A percentile compares a stretch with the other conserved stretches of the same genome.
These are phyloP conservation scores for Penicillium psychrosexuale DNA, from an alignment of 2,329 filamentous ascomycete species.

Conservation along the genomic window DNA sequence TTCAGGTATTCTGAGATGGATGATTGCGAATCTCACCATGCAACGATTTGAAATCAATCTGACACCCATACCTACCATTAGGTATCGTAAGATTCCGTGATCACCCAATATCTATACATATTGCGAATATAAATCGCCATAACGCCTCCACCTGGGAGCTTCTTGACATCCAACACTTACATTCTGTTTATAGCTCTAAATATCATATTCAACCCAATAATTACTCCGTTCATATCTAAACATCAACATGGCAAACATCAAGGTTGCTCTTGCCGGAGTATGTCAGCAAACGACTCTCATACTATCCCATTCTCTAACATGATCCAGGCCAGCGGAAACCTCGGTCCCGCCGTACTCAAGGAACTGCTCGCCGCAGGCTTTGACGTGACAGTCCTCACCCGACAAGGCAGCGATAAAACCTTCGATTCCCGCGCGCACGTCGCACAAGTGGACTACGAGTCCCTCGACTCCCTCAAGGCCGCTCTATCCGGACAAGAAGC, in stretches of 20 bases:
- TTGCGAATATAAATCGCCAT: background rate
- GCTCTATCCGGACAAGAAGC: conserved; percentile 30
- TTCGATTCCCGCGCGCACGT: conserved; percentile 12
- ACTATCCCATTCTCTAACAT: background rate
- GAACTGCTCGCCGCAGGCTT: conserved; percentile 25
- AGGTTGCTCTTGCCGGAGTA: conserved; percentile 7
- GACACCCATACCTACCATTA: too few relatives aligned
- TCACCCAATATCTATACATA: background rate
- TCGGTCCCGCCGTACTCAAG: conserved; percentile 27
- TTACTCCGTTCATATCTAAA: background rate
- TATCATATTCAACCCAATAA: background rate
- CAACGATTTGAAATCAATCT: background rate
- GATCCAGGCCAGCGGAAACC: conserved; percentile 28
- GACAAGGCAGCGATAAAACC: conserved; percentile 10
- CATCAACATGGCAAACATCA: background rate
- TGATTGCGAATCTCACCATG: too few relatives aligned
- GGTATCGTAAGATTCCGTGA: background rate
- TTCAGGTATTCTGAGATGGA: background rate
- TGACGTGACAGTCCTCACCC: conserved; percentile 29
- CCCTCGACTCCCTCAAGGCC: conserved; percentile 21
- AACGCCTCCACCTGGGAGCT: background rate
- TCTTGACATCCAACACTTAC: background rate
- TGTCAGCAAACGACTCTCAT: background rate
- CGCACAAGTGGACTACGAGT: conserved; percentile 29
- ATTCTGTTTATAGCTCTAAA: background rate